Evolutionary conservation across 2,329 filamentous ascomycete species (phyloP), one percentile per base, ranked within the genome.

Genomic region (Verticillium dahliae): DNA sequence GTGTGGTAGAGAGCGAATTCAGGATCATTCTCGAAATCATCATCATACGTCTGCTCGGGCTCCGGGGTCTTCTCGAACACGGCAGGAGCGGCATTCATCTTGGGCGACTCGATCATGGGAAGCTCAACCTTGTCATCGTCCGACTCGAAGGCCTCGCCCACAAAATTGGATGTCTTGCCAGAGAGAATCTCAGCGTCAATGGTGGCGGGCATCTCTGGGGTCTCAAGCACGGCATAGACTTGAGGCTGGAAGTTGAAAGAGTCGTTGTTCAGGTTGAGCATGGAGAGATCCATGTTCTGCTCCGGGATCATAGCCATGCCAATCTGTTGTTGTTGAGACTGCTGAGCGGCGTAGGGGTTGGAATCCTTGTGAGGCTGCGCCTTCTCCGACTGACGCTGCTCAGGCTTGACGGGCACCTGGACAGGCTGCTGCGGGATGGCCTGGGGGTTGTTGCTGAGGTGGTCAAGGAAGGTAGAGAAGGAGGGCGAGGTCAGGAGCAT

Each of bases 271-370:
- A 92, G 74, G 66, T 72, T 78, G n/a, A 95, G 82, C 76, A 89
- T 85, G 60, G 87, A 85, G 68, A 92, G 88, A 69, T 96, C 90
- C 74, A 92, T 81, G 59, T 78, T 81, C 68, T 90, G 87, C 75
- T 96, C 92, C 1, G 92, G 91, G 56, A 96, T 86, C 83, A 93
- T 90, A 62, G 90, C 86, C 83, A 96, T 90, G 70, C 88, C 88
- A 66, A 93, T 89, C 72, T 90, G 84, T 68, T 85, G 81, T 59
- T 85, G 81, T 63, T 79, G 75, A 54, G 83, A 80, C 61, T 83
- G 80, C 61, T 81, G 80, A 60, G 81, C 75, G 50, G 77, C 74
- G 66, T 87, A 88, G 6, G 86, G 80, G 73, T 86, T 88, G 66
- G 85, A 73, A 60, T 92, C 89, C 76, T 91, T 91, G 65, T 84